Percentiles rank a stretch among this genome's conserved stretches.
Evolutionary conservation across 441 rosid species (phyloP).

Genomic region (Populus hybrid): DNA sequence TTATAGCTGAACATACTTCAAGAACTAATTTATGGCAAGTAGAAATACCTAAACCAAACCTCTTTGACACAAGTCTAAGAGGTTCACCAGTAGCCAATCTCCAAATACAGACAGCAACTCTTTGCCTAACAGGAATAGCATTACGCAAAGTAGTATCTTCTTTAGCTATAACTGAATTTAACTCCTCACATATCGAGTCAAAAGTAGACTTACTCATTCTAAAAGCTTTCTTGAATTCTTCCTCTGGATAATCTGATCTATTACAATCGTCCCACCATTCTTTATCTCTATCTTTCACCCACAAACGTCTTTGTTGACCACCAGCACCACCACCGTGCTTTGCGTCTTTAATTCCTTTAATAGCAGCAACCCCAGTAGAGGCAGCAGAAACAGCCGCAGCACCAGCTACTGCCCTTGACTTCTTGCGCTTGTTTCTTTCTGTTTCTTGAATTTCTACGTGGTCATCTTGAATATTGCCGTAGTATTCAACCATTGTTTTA

Average conservation of each 20-base stretch:
- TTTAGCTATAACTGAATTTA: conserved; percentile 59
- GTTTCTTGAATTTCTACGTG: conserved; percentile 48
- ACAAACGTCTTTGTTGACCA: conserved; percentile 64
- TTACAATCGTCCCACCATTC: conserved; percentile 82
- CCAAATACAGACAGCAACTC: conserved; percentile 92
- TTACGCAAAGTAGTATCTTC: conserved; percentile 74
- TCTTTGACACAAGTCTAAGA: conserved; percentile 73
- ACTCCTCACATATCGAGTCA: conserved; percentile 61
- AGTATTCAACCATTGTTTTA: conserved; percentile 54
- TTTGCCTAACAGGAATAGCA: conserved; percentile 83
- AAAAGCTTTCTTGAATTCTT: conserved; percentile 62
- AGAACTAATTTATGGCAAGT: too few species aligned
- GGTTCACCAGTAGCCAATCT: conserved; percentile 87
- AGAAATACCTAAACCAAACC: conserved; percentile 83
- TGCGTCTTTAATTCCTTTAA: conserved; percentile 14
- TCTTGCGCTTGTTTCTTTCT: conserved; percentile 41
- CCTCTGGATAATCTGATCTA: conserved; percentile 60
- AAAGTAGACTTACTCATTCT: conserved; percentile 77
- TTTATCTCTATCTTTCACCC: conserved; percentile 80
- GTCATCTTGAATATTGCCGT: conserved; percentile 46
- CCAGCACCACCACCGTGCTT: conserved; percentile 21
- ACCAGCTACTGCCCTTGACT: conserved; percentile 47
- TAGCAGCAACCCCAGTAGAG: conserved; percentile 21
- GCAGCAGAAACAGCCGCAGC: conserved; percentile 41
- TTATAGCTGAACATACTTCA: too few species aligned